These are phyloP conservation scores for Myxozyma monticola DNA, from an alignment of 805 yeast genomes.

Conservation along the genomic window DNA sequence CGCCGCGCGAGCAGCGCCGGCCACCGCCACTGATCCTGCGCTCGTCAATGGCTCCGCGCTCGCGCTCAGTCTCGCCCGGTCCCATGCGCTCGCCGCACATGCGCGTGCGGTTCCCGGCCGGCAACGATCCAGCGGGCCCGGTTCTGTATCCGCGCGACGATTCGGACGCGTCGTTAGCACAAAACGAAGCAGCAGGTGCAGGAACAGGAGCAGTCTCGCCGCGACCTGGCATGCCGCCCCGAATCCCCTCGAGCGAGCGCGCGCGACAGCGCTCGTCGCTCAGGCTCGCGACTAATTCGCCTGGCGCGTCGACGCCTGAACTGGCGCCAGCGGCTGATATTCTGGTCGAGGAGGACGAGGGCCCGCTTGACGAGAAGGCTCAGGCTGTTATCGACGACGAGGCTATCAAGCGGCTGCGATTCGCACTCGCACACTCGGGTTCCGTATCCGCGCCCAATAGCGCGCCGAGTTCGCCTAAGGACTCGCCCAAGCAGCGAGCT, in stretches of 20 bases:
- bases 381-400: slow-evolving; percentile 13
- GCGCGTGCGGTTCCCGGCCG: slow-evolving; percentile 36
- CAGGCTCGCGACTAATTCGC: neutral
- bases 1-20: slow-evolving; percentile 9
- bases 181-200: neutral
- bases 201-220: too few species aligned
- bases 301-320: neutral
- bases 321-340: neutral
- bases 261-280: neutral
- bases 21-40: slow-evolving; percentile 24
- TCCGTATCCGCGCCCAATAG: slow-evolving; percentile 21
- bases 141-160: slow-evolving; percentile 32
- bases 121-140: slow-evolving; percentile 32
- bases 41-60: slow-evolving; percentile 28
- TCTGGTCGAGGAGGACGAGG: slow-evolving; percentile 12
- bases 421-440: slow-evolving; percentile 16
- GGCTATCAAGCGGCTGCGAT: slow-evolving; percentile 13
- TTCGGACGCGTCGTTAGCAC: neutral
- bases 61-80: slow-evolving; percentile 25
- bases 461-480: slow-evolving; percentile 13
- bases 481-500: neutral
- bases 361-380: slow-evolving; percentile 15
- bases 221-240: slow-evolving; percentile 1
- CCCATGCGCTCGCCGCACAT: slow-evolving; percentile 22
- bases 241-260: slow-evolving; percentile 1